Base-by-base conservation (phyloP, 768 basidiomycete genomes). In the Collybiopsis confluens region DNA sequence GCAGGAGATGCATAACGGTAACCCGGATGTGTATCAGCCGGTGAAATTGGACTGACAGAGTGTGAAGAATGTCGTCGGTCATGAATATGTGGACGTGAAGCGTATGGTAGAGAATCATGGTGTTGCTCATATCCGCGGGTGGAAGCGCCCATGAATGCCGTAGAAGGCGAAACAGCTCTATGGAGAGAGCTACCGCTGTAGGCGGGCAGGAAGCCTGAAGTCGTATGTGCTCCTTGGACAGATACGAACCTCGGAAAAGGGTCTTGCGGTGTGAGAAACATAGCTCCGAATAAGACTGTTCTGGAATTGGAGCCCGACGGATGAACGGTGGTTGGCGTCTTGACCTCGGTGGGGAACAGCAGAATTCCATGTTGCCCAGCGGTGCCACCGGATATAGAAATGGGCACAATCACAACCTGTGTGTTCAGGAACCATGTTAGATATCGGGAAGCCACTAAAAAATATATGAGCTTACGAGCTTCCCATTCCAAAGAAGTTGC, bases 321-420 rank as follows among this genome's bases (percentile, higher is more conserved):
- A 33, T 33, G 30, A 33, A 33, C 30, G 30, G 13, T n/a, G n/a
- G n/a, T n/a, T n/a, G n/a, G n/a, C n/a, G 30, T 6, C 30, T 5
- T 33, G 13, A 33, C 13, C 30, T 33, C 30, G 27, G 77, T 72
- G 37, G 80, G 79, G 56, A 76, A 77, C 45, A 82, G 73, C 37
- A 82, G 70, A 60, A 85, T 73, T 45, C 80, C 80, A 54, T 76
- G 73, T 35, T 77, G 48, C 18, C 28, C 20, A 35, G 54, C 15
- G 23, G 23, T 40, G 18, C 36, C 36, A 20, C 40, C 21, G 30
- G 57, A 44, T 1, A 47, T 42, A 28, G 45, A 37, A 35, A 68
- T 69, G 57, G 73, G 73, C 80, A 76, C 77, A 60, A 80, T 67
- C 28, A 75, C 81, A 58, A 79, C 74, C 82, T 81, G 55, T 24